Evolutionary conservation across 2,329 filamentous ascomycete genomes (phyloP).

Genomic region (Pseudogymnoascus sp.): DNA sequence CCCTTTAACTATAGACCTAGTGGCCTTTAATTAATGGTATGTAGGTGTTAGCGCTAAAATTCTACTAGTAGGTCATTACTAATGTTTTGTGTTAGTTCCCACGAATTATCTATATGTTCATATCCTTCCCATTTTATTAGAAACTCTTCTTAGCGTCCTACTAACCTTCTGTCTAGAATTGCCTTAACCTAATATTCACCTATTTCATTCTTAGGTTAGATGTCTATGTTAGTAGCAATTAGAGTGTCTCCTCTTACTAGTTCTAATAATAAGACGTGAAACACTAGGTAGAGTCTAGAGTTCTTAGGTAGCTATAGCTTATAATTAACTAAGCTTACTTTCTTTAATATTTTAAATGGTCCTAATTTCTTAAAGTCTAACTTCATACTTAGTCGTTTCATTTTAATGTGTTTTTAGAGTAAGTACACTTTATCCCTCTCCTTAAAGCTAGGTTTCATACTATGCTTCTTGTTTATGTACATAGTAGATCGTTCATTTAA

Average conservation of each 20-base stretch:
- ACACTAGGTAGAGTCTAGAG: neutral
- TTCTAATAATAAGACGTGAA: neutral
- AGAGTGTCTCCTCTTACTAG: neutral
- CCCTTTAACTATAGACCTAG: too few relatives aligned
- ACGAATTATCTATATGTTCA: neutral
- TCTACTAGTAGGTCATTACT: too few relatives aligned
- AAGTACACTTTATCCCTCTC: neutral
- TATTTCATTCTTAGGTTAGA: neutral
- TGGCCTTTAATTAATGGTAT: too few relatives aligned
- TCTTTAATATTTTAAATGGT: neutral
- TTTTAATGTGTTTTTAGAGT: neutral
- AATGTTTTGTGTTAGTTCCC: too few relatives aligned
- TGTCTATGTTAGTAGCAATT: neutral
- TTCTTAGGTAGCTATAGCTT: neutral
- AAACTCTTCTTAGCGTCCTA: neutral
- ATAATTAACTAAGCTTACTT: neutral
- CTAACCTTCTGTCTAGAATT: neutral
- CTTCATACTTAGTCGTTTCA: neutral
- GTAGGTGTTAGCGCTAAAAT: too few relatives aligned
- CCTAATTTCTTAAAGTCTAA: neutral
- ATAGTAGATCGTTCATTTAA: neutral
- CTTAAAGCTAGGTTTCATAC: neutral
- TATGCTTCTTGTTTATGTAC: neutral
- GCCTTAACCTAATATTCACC: neutral
- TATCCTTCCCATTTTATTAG: neutral